Conservation (phyloP, 2,329 filamentous ascomycete species). For the Dactylellina drechsleri region DNA sequence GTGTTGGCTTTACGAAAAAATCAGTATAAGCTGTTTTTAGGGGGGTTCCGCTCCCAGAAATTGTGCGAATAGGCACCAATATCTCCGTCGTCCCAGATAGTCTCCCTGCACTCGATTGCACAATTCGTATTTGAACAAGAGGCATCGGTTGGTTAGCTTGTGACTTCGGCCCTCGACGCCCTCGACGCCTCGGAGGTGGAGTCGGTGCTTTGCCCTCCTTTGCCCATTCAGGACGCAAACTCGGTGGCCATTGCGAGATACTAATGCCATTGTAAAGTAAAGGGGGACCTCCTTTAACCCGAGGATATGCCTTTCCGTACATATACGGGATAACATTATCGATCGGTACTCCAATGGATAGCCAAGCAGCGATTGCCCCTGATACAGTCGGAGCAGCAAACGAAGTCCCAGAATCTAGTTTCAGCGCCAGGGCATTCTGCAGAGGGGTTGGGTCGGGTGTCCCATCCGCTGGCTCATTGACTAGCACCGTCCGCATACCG, state of each 20-base stretch:
- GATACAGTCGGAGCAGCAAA: slow-evolving; percentile 13
- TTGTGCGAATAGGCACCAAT: not conserved
- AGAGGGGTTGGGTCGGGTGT: not conserved
- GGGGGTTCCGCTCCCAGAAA: not conserved
- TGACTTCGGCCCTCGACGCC: not conserved
- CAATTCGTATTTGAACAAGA: not conserved
- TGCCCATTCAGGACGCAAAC: slow-evolving; percentile 2
- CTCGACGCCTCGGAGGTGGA: not conserved
- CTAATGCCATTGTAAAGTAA: slow-evolving; percentile 26
- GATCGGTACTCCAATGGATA: slow-evolving; percentile 8
- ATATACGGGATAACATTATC: slow-evolving; percentile 10
- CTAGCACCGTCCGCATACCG: not conserved
- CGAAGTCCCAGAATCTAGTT: not conserved
- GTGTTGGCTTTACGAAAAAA: not conserved
- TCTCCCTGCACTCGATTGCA: not conserved
- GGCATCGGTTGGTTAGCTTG: not conserved
- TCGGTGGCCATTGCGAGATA: slow-evolving; percentile 10
- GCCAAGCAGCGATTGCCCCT: slow-evolving; percentile 21
- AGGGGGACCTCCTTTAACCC: slow-evolving; percentile 13
- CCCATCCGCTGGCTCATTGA: not conserved
- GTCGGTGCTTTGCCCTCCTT: not conserved
- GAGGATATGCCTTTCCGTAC: not conserved
- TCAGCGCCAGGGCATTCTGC: not conserved
- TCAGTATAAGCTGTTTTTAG: not conserved
- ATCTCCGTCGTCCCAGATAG: not conserved